Conservation (phyloP, 768 basidiomycete genomes). For the Fomitopsis pulvina region DNA sequence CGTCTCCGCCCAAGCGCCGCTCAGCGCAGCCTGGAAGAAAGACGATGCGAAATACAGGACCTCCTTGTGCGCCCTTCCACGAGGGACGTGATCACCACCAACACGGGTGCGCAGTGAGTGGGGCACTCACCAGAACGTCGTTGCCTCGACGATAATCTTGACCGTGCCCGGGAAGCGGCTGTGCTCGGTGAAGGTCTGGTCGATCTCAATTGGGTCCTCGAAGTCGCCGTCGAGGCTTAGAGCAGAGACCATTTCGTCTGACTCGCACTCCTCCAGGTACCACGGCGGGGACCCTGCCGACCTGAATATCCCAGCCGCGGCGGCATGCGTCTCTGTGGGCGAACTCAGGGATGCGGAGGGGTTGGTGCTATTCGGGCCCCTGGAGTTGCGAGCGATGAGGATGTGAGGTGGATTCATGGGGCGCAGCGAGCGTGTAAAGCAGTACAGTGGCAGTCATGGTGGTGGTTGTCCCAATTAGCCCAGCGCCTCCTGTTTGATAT, state of each 20-base stretch:
- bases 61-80: constrained; percentile 80
- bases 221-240: constrained; percentile 61
- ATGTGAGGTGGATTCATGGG: constrained; percentile 76
- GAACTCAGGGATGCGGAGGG: constrained; percentile 78
- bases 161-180: constrained; percentile 76
- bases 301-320: constrained; percentile 78
- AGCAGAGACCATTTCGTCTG: constrained; percentile 62
- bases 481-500: too few species aligned
- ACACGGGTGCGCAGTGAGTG: neutral
- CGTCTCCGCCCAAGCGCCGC: constrained; percentile 89
- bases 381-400: constrained; percentile 81
- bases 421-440: neutral
- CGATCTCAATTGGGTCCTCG: constrained; percentile 63
- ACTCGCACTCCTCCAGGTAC: constrained; percentile 71
- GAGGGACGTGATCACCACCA: neutral
- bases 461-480: too few species aligned
- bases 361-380: constrained; percentile 68
- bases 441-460: too few species aligned
- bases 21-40: constrained; percentile 87
- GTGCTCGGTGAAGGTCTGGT: constrained; percentile 69
- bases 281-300: constrained; percentile 76
- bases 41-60: constrained; percentile 90
- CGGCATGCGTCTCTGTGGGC: constrained; percentile 84
- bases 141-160: constrained; percentile 84
- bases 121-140: constrained; percentile 78